Evolutionary conservation across 139 green algal species (phyloP).

Genomic region (Desmodesmus armatus): DNA sequence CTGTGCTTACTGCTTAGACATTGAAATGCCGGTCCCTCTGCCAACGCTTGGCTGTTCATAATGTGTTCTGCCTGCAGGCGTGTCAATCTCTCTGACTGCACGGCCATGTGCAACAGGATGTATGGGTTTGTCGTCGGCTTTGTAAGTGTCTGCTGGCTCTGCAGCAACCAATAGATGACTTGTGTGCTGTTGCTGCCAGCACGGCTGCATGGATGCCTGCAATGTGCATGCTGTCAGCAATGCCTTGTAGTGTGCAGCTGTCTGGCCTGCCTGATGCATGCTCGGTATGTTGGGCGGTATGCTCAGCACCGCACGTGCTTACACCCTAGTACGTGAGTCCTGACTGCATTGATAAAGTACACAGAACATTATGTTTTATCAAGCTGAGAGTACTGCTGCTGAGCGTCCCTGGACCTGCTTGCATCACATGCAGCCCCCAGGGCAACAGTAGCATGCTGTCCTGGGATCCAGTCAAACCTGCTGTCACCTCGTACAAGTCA

Average conservation of each 20-base stretch:
- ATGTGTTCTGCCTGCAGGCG: conserved; percentile 6
- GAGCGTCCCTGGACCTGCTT: too few species aligned
- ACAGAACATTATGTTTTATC: too few species aligned
- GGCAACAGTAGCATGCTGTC: not conserved
- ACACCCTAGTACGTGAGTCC: too few species aligned
- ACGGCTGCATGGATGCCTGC: not conserved
- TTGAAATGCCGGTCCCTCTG: not conserved
- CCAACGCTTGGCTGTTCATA: not conserved
- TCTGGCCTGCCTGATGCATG: too few species aligned
- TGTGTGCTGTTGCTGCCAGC: not conserved
- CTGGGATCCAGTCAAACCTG: too few species aligned
- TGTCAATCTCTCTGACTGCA: conserved; percentile 22
- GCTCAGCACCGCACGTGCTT: too few species aligned
- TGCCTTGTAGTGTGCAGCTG: not conserved
- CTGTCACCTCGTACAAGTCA: too few species aligned
- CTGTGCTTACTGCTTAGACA: not conserved
- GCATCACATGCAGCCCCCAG: not conserved
- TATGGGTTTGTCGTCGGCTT: conserved; percentile 31
- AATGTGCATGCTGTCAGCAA: not conserved
- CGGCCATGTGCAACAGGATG: not conserved
- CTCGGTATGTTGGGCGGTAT: too few species aligned
- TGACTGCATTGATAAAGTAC: too few species aligned
- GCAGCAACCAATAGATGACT: not conserved
- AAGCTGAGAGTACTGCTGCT: too few species aligned
- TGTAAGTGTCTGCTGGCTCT: not conserved